Conservation (phyloP, 352 stramenopile species). For the Plasmopara viticola region DNA sequence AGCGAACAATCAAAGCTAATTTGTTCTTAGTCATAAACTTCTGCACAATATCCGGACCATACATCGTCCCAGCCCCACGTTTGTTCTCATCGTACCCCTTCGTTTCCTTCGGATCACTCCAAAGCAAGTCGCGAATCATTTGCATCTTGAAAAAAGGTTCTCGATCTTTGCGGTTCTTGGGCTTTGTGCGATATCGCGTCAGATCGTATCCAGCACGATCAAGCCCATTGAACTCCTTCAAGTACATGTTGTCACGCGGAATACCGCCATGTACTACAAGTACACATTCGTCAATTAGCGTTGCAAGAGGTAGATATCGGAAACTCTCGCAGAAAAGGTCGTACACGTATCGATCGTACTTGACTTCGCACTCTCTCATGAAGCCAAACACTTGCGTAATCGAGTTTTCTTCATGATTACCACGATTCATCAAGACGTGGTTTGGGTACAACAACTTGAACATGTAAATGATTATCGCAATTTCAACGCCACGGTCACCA, state of each 20-base stretch:
- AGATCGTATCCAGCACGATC: conserved; percentile 69
- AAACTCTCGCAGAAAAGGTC: conserved; percentile 82
- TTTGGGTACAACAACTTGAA: conserved; percentile 76
- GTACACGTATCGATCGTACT: conserved; percentile 76
- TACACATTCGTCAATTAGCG: conserved; percentile 67
- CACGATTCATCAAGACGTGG: conserved; percentile 71
- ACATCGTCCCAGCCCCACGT: conserved; percentile 70
- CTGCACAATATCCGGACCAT: conserved; percentile 68
- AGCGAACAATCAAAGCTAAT: conserved; percentile 72
- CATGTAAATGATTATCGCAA: conserved; percentile 73
- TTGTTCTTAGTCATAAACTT: conserved; percentile 87
- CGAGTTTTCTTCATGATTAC: conserved; percentile 83
- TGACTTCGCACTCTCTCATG: conserved; percentile 80
- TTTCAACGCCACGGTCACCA: conserved; percentile 72
- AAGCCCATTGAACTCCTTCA: conserved; percentile 59
- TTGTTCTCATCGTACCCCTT: conserved; percentile 79
- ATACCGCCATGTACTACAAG: conserved; percentile 75
- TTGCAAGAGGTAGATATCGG: conserved; percentile 64
- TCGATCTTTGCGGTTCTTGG: conserved; percentile 42
- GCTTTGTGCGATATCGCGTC: conserved; percentile 61
- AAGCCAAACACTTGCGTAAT: conserved; percentile 86
- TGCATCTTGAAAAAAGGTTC: conserved; percentile 57
- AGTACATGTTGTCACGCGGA: conserved; percentile 43
- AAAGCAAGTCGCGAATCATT: conserved; percentile 75
- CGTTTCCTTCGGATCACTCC: conserved; percentile 64